phyloP scores from a whole-genome alignment of 805 yeast genomes.

The Phaffomyces antillensis region DNA sequence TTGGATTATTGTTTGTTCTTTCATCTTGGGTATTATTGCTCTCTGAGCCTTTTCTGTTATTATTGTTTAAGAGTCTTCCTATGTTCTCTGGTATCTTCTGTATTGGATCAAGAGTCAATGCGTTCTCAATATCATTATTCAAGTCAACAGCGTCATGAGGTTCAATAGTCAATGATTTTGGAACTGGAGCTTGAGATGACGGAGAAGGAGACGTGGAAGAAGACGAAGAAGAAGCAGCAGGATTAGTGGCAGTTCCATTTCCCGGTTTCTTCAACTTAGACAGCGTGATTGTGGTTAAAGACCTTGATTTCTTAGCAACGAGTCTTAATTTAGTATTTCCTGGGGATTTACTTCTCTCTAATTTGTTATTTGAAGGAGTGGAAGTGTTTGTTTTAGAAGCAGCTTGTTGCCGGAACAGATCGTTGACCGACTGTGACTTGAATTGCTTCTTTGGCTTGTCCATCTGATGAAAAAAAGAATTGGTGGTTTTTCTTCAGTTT shows the following conservation, averaged over 20 bases:
- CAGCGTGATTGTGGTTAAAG: constrained; percentile 3
- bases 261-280: constrained; percentile 1
- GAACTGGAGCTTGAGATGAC: neutral
- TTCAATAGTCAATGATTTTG: neutral
- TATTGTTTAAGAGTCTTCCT: constrained; percentile 1
- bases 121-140: too few relatives aligned
- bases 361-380: neutral
- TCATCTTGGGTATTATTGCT: constrained; percentile 1
- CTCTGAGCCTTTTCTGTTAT: constrained; percentile 2
- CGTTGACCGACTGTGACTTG: constrained; percentile 24
- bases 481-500: too few relatives aligned
- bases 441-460: constrained; percentile 22
- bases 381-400: neutral
- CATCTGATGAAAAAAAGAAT: neutral
- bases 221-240: neutral
- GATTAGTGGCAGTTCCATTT: neutral
- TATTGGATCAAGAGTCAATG: constrained; percentile 1
- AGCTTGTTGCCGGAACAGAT: constrained; percentile 19
- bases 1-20: neutral
- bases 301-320: constrained; percentile 11
- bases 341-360: constrained; percentile 11
- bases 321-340: constrained; percentile 18
- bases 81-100: constrained; percentile 5
- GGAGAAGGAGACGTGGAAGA: neutral
- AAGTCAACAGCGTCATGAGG: too few relatives aligned